Conservation (phyloP, 768 basidiomycete species). For the Psilocybe subaeruginosa region DNA sequence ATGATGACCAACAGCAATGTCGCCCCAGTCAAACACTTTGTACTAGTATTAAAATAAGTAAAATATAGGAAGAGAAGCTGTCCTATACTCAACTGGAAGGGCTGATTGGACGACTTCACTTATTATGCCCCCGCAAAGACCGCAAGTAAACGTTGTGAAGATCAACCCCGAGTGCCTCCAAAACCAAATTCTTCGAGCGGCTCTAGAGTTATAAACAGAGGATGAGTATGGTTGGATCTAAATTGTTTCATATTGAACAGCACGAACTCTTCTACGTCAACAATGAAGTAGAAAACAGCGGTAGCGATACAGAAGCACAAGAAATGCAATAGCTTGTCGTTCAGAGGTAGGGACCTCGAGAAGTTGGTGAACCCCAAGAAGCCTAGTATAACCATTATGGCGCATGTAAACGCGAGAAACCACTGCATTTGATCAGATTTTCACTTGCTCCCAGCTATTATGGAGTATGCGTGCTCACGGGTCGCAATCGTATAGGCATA, state of each 20-base stretch:
- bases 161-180: conserved; percentile 78
- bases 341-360: conserved; percentile 63
- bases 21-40: conserved; percentile 73
- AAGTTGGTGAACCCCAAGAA: conserved; percentile 81
- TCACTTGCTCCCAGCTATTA: background rate
- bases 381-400: conserved; percentile 71
- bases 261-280: conserved; percentile 86
- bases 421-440: conserved; percentile 48
- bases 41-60: conserved; percentile 40
- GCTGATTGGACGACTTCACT: conserved; percentile 83
- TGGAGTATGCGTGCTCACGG: conserved; percentile 41
- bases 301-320: conserved; percentile 77
- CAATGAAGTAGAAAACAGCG: conserved; percentile 83
- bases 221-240: background rate
- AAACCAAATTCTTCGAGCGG: conserved; percentile 82
- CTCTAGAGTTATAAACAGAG: conserved; percentile 42
- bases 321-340: conserved; percentile 83
- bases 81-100: conserved; percentile 59
- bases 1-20: conserved; percentile 57
- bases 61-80: background rate
- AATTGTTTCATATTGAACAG: background rate
- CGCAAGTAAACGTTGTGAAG: conserved; percentile 69
- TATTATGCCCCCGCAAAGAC: conserved; percentile 79
- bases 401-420: conserved; percentile 74
- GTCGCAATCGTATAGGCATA: conserved; percentile 71